Base-by-base conservation (phyloP, 768 basidiomycete species). In the Termitomyces sp. region DNA sequence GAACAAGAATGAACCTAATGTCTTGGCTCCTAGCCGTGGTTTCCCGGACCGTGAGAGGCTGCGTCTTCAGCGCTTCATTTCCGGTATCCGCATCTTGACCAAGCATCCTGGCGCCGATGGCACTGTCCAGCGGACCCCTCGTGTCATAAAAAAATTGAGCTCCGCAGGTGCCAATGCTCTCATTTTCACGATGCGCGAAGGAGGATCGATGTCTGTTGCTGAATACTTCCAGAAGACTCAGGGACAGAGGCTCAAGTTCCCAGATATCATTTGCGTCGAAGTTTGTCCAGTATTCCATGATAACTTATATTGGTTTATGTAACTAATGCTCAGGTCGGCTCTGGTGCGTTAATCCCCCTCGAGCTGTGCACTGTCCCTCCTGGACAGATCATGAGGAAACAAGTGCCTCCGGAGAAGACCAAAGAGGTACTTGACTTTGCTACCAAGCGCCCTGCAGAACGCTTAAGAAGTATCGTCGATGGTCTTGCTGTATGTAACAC, bases 341-440 rank as follows among this genome's bases (percentile, higher is more conserved):
- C 73, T 39, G 85, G 84, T 5, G 84, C 85, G 5, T 61, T 84
- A 21, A 73, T 87, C 17, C 87, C 87, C 0, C 64, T 88, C 3
- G 86, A 88, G 65, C 68, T 84, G 3, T 88, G 87, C 65, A 67
- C 63, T 0, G 82, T 88, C 4, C 75, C 78, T 0, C 68, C 76
- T 0, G 86, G 86, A 0, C 87, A 88, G 58, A 83, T 88, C 53
- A 86, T 86, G 82, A 76, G 84, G 42, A 87, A 86, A 60, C 86
- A 86, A 59, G 78, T 88, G 1, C 86, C 86, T 0, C 72, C 83
- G 0, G 83, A 87, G 59, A 83, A 80, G 64, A 87, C 83, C 0
- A 83, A 77, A 56, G 75, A 79, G 2, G 85, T 88, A 3, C 72
- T 88, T 0, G 78, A 79, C 0, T 88, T 88, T 59, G 83, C 86